phyloP scores from a whole-genome alignment of 148 eudicot species.

The Camellia lanceoleosa region DNA sequence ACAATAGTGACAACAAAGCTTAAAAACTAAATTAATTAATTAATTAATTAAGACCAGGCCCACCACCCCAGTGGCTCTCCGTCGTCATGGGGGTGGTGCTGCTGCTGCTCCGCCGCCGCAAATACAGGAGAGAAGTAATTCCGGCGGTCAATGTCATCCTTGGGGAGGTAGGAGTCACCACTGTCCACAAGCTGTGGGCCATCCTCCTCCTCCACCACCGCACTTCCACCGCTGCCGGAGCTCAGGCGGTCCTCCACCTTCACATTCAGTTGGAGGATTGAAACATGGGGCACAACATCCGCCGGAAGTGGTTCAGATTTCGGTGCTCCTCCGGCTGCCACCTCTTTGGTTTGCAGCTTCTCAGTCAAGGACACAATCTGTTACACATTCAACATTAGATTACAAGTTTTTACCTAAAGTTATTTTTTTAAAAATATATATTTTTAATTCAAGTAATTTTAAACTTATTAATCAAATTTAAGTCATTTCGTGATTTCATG shows the following conservation, averaged over 20 bases:
- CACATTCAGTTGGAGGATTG: slow-evolving; percentile 19
- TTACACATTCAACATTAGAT: too few relatives aligned
- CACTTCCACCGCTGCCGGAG: slow-evolving; percentile 57
- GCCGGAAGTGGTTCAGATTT: slow-evolving; percentile 20
- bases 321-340: slow-evolving; percentile 17
- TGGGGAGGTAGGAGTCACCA: slow-evolving; percentile 50
- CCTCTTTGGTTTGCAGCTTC: slow-evolving; percentile 46
- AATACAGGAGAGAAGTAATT: slow-evolving; percentile 38
- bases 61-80: slow-evolving; percentile 34
- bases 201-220: slow-evolving; percentile 52
- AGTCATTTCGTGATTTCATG: too few relatives aligned
- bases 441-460: too few relatives aligned
- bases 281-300: slow-evolving; percentile 21
- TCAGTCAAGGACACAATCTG: slow-evolving; percentile 53
- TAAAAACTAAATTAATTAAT: neutral
- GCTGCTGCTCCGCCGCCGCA: slow-evolving; percentile 23
- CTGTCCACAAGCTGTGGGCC: slow-evolving; percentile 62
- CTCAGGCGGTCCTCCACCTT: slow-evolving; percentile 65
- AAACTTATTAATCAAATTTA: too few relatives aligned
- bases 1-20: too few relatives aligned
- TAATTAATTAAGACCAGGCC: slow-evolving; percentile 31
- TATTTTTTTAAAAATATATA: too few relatives aligned
- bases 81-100: slow-evolving; percentile 18
- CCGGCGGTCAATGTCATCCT: slow-evolving; percentile 34
- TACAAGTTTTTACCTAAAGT: too few relatives aligned